Base-by-base conservation (phyloP, 75 land plant species). In the Isoetes taiwanensis region DNA sequence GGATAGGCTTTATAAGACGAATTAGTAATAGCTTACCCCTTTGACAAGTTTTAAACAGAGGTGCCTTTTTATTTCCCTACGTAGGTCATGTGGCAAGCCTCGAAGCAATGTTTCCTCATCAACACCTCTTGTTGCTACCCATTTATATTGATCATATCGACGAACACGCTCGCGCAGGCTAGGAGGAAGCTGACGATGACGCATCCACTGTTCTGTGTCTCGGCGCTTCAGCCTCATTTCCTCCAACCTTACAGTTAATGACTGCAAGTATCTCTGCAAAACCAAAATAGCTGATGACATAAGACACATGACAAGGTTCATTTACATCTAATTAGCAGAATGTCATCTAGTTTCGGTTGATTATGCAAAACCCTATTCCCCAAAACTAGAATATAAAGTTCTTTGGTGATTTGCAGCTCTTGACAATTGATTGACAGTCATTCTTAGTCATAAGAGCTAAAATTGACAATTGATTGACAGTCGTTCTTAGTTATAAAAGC, bases 181-280 rank as follows among this genome's bases (percentile, higher is more conserved):
- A 34, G 67, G 64, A 39, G 85, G 85, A 25, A 82, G 73, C 20
- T 68, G 76, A 19, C 85, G 78, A 41, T 82, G 82, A 33, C 39
- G 65, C 85, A 82, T 78, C 85, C 85, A 82, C 54, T 72, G 79
- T 41, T 82, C 85, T 30, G 82, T 70, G 56, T 82, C 85, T 41
- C 71, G 64, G 54, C 79, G 63, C 30, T 77, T 75, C 10, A 82
- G 60, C 56, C 85, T 82, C 85, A 80, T 78, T 56, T 82, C 82
- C 57, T 82, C 85, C 14, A 78, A 60, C 42, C 85, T 78, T 29
- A 72, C 48, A 11, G 76, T 82, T 3, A 69, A 11, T 32, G 85
- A 82, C 63, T 71, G 74, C 65, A 81, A 58, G 43, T 78, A 81
- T 16, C 81, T 81, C 81, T 81, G 56, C 50, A 56, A 33, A 19